These are phyloP conservation scores for Vigna unguiculata DNA, from an alignment of 306 rosid genomes.

Conservation along the genomic window DNA sequence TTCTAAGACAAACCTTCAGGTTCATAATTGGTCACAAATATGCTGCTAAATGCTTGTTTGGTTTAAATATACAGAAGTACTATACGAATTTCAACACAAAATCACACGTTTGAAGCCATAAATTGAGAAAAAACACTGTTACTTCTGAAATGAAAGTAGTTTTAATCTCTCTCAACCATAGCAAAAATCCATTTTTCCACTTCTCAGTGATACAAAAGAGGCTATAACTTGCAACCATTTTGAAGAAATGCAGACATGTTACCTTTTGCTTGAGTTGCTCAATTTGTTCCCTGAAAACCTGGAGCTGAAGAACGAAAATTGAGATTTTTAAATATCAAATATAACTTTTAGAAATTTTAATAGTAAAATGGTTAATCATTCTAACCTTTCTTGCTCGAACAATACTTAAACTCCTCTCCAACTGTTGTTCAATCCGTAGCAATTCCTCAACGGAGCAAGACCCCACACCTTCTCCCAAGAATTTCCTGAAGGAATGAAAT, in stretches of 20 bases:
- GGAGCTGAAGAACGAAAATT: constrained; percentile 53
- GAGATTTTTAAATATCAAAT: neutral
- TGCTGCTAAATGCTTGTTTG: neutral
- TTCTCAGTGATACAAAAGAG: neutral
- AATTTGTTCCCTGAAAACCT: constrained; percentile 67
- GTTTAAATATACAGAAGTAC: no score
- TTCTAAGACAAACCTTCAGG: neutral
- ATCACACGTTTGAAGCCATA: no score
- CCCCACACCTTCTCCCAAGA: constrained; percentile 73
- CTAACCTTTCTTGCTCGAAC: constrained; percentile 76
- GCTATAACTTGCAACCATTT: neutral
- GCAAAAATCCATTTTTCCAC: neutral
- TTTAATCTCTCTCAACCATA: neutral
- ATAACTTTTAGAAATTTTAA: neutral
- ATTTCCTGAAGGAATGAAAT: constrained; percentile 56
- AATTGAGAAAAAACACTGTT: no score
- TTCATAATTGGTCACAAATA: neutral
- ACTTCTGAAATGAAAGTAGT: no score
- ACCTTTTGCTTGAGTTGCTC: constrained; percentile 49
- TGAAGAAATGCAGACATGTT: neutral
- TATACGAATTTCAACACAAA: neutral
- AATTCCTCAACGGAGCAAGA: constrained; percentile 74
- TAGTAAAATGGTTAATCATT: neutral
- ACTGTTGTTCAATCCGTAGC: constrained; percentile 65
- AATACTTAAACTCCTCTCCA: constrained; percentile 67